Conservation (phyloP, 2,329 filamentous ascomycete genomes). For the Diaporthe humulicola region DNA sequence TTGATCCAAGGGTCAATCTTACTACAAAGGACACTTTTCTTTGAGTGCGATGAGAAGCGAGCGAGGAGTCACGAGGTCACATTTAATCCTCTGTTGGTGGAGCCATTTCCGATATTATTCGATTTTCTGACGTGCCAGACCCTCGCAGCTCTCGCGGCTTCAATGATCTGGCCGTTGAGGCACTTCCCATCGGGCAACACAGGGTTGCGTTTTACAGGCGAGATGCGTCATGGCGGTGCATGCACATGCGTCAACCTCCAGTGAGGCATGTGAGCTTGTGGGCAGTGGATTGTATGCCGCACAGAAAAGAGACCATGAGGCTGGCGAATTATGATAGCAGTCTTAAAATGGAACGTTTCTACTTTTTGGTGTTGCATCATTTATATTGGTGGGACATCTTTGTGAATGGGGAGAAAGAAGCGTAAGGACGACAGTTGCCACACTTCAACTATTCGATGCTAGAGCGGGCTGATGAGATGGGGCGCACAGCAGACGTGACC, state of each 20-base stretch:
- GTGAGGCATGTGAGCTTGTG: constrained; percentile 26
- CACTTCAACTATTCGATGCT: neutral
- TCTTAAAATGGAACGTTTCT: constrained; percentile 32
- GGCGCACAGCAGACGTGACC: constrained; percentile 11
- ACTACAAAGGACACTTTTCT: constrained; percentile 20
- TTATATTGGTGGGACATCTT: constrained; percentile 31
- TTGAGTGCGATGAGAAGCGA: neutral
- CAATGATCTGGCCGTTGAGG: constrained; percentile 25
- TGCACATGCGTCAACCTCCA: constrained; percentile 22
- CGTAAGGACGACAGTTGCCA: neutral
- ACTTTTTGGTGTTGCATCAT: constrained; percentile 14
- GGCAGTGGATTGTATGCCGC: constrained; percentile 1
- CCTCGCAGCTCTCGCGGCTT: constrained; percentile 9
- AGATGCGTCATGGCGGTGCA: constrained; percentile 21
- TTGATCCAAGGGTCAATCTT: constrained; percentile 20
- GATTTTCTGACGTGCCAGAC: neutral
- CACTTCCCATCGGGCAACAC: constrained; percentile 26
- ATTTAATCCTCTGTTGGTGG: constrained; percentile 18
- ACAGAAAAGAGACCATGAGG: neutral
- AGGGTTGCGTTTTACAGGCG: constrained; percentile 15
- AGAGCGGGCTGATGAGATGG: neutral
- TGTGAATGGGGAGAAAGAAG: constrained; percentile 19
- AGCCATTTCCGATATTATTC: constrained; percentile 25
- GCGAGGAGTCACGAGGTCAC: neutral
- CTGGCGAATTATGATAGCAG: neutral